Percentiles rank a stretch among this genome's conserved stretches.
Conservation (phyloP, 768 basidiomycete species). For the Daedaleopsis sinensis region DNA sequence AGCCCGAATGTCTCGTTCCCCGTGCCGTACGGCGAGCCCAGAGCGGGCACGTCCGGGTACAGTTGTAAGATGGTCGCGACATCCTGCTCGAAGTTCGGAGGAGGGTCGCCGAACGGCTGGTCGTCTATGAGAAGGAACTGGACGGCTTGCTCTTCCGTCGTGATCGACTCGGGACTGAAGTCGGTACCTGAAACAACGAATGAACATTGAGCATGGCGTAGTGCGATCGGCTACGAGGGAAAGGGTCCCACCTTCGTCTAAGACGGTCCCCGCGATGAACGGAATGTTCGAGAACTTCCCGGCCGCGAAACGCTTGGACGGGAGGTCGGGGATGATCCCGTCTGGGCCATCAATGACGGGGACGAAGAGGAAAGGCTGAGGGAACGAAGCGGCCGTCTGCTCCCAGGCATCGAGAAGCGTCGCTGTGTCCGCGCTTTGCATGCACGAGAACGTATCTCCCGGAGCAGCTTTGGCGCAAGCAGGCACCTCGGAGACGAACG, state of each 20-base stretch:
- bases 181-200: slow-evolving; percentile 33
- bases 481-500: not conserved
- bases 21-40: slow-evolving; percentile 50
- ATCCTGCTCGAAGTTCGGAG: not conserved
- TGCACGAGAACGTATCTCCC: not conserved
- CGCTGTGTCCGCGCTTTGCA: not conserved
- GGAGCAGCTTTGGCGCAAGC: not conserved
- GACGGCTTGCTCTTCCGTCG: slow-evolving; percentile 4
- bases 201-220: not conserved
- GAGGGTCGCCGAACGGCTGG: slow-evolving; percentile 1
- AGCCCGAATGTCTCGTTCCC: slow-evolving; percentile 48
- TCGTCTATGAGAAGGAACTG: not conserved
- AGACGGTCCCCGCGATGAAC: slow-evolving; percentile 46
- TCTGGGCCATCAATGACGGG: slow-evolving; percentile 46
- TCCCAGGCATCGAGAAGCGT: not conserved
- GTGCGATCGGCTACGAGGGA: no score
- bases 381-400: not conserved
- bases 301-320: slow-evolving; percentile 36
- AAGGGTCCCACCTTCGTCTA: slow-evolving; percentile 44
- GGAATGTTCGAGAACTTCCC: slow-evolving; percentile 42
- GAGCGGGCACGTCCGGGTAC: slow-evolving; percentile 45
- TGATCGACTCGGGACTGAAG: slow-evolving; percentile 34
- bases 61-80: slow-evolving; percentile 35
- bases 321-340: slow-evolving; percentile 43
- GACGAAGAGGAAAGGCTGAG: slow-evolving; percentile 2